A percentile compares a stretch with the other conserved stretches of the same genome.
Evolutionary conservation across 2,329 filamentous ascomycete species (phyloP).

Genomic region (Penicillium sp.): DNA sequence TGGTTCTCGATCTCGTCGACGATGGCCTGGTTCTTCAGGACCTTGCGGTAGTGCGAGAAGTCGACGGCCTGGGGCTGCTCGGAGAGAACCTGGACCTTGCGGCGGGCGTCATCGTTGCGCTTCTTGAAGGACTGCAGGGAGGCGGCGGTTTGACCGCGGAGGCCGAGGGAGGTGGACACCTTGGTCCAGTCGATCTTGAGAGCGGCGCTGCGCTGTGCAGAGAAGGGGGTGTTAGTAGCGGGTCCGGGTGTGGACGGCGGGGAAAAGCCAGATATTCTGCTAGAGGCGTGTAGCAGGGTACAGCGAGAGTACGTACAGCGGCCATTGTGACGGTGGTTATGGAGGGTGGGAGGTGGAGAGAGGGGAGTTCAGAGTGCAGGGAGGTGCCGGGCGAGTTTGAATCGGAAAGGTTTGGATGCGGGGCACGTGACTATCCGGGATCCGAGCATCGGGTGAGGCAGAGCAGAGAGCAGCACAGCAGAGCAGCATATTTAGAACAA

Average conservation of each 20-base stretch:
- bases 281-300: too few species aligned
- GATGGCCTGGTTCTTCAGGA: constrained; percentile 95
- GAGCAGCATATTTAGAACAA: neutral
- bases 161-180: constrained; percentile 89
- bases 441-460: constrained; percentile 31
- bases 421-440: constrained; percentile 38
- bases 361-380: constrained; percentile 38
- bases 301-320: constrained; percentile 38
- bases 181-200: constrained; percentile 99
- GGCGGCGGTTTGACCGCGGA: constrained; percentile 90
- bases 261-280: too few species aligned
- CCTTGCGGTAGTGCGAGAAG: constrained; percentile 87
- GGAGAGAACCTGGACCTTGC: constrained; percentile 82
- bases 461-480: neutral
- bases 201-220: constrained; percentile 85
- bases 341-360: constrained; percentile 32
- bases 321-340: constrained; percentile 46
- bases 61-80: constrained; percentile 87
- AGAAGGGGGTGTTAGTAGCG: constrained; percentile 29
- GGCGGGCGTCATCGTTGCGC: constrained; percentile 98
- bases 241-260: neutral
- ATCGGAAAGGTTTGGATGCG: constrained; percentile 46
- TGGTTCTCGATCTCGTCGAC: constrained; percentile 97
- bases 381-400: constrained; percentile 41
- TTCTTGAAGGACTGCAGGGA: constrained; percentile 98